Evolutionary conservation across 345 rosid species (phyloP).

Genomic region (Boechera stricta): DNA sequence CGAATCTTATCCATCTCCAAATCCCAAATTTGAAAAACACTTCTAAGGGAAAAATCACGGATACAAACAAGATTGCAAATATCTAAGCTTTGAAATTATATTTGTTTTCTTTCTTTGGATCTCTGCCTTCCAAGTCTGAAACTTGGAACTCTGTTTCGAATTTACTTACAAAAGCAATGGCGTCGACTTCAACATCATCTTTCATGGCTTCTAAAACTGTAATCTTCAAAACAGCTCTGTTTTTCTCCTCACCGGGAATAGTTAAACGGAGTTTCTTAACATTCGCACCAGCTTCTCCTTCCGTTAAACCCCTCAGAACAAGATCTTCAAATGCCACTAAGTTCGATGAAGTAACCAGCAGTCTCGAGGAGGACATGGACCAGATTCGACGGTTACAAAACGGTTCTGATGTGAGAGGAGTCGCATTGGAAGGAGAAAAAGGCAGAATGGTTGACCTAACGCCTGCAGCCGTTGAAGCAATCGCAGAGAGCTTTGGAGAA

Average conservation of each 20-base stretch:
- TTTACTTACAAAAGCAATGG: slow-evolving; percentile 21
- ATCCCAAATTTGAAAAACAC: slow-evolving; percentile 18
- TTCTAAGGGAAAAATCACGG: slow-evolving; percentile 3
- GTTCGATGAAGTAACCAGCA: slow-evolving; percentile 47
- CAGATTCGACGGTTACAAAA: slow-evolving; percentile 80
- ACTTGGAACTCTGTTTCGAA: slow-evolving; percentile 31
- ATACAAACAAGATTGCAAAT: slow-evolving; percentile 33
- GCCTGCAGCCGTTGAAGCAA: slow-evolving; percentile 86
- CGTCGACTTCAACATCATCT: slow-evolving; percentile 38
- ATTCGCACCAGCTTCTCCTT: slow-evolving; percentile 27
- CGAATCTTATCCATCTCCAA: slow-evolving; percentile 45
- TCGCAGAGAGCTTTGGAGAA: slow-evolving; percentile 91
- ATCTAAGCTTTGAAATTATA: slow-evolving; percentile 7
- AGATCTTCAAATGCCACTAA: slow-evolving; percentile 41
- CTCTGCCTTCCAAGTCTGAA: slow-evolving; percentile 18
- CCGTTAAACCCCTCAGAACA: slow-evolving; percentile 29
- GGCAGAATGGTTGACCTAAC: slow-evolving; percentile 75
- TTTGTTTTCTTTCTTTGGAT: slow-evolving; percentile 10
- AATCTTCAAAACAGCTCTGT: slow-evolving; percentile 43
- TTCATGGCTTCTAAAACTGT: slow-evolving; percentile 40
- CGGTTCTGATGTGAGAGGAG: slow-evolving; percentile 92
- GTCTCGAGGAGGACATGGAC: slow-evolving; percentile 74
- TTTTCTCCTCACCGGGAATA: slow-evolving; percentile 37
- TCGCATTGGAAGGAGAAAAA: slow-evolving; percentile 88
- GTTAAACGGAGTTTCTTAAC: slow-evolving; percentile 37